Evolutionary conservation across 345 rosid genomes (phyloP).

Genomic region (Turritis glabra): DNA sequence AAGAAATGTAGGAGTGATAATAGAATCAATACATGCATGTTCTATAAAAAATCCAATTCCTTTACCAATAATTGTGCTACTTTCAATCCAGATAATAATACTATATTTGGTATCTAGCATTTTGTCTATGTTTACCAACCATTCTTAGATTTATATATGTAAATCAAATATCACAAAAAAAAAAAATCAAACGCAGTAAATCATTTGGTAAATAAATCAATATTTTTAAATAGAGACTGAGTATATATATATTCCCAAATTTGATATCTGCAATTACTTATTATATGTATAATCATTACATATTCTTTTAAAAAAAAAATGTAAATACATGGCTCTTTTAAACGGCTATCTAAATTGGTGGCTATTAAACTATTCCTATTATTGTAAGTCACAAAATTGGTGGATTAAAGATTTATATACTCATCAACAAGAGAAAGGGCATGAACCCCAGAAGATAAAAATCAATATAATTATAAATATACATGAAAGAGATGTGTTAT

Average conservation of each 20-base stretch:
- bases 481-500: neutral
- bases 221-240: neutral
- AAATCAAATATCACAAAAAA: neutral
- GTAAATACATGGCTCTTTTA: neutral
- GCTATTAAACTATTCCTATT: conserved; percentile 12
- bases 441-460: conserved; percentile 23
- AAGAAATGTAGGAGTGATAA: conserved; percentile 30
- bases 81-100: conserved; percentile 17
- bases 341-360: conserved; percentile 36
- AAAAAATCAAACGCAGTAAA: neutral
- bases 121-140: conserved; percentile 40
- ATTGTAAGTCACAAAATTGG: neutral
- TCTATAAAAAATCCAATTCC: conserved; percentile 23
- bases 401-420: neutral
- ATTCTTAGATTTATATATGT: neutral
- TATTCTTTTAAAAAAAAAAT: neutral
- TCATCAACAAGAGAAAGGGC: conserved; percentile 7
- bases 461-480: neutral
- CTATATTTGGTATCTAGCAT: conserved; percentile 14
- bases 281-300: neutral
- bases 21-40: conserved; percentile 32
- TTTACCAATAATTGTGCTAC: conserved; percentile 30
- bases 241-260: neutral
- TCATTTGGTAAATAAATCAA: neutral
- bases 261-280: neutral